phyloP scores from a whole-genome alignment of 306 rosid species.

The Castanea mollissima region DNA sequence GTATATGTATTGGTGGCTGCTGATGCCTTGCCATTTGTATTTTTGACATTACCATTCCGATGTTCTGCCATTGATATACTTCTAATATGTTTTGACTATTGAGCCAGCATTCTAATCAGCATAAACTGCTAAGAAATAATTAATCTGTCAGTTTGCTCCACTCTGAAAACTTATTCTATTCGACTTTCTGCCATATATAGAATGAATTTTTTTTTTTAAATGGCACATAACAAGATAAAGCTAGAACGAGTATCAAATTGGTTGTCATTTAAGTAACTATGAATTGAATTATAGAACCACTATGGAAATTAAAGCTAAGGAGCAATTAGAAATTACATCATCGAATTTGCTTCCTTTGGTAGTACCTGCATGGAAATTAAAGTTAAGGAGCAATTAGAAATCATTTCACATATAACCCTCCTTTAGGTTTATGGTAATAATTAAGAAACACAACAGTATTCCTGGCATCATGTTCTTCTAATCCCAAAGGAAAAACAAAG shows the following conservation, averaged over 20 bases:
- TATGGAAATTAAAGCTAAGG: background rate
- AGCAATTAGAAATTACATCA: background rate
- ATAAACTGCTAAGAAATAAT: slow-evolving; percentile 15
- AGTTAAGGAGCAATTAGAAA: background rate
- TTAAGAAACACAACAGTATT: background rate
- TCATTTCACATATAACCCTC: background rate
- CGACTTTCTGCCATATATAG: background rate
- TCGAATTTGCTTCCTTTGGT: too few species aligned
- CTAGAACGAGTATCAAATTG: background rate
- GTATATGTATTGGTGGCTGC: slow-evolving; percentile 53
- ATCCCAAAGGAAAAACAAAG: background rate
- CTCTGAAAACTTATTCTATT: background rate
- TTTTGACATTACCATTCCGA: slow-evolving; percentile 67
- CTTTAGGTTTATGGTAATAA: background rate
- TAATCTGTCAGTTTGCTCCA: slow-evolving; percentile 3
- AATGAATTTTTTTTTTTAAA: background rate
- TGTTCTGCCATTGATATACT: slow-evolving; percentile 63
- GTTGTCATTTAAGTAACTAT: background rate
- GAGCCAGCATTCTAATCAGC: slow-evolving; percentile 15
- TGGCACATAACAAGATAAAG: background rate
- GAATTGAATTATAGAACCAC: background rate
- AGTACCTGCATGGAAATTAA: background rate
- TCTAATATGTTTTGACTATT: slow-evolving; percentile 17
- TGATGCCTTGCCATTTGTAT: slow-evolving; percentile 55
- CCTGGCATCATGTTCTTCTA: background rate